phyloP scores from a whole-genome alignment of 805 yeast species.

The Candida peoriensis region DNA sequence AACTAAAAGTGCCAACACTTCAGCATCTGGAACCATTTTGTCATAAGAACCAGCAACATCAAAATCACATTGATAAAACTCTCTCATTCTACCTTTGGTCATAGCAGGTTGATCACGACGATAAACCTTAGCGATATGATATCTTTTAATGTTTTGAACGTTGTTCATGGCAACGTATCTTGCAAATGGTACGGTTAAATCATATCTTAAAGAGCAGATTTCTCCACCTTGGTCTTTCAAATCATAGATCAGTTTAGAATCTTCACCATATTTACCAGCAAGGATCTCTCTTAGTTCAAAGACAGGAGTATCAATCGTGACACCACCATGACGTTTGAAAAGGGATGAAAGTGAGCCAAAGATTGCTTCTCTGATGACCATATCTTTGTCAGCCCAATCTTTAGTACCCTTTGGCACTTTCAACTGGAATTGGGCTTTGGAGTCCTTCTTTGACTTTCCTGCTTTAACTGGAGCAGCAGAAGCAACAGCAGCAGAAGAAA shows the following conservation, averaged over 20 bases:
- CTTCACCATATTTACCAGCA: slow-evolving; percentile 98
- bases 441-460: slow-evolving; percentile 25
- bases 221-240: slow-evolving; percentile 99
- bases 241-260: slow-evolving; percentile 92
- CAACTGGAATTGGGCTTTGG: slow-evolving; percentile 59
- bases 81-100: slow-evolving; percentile 99
- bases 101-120: slow-evolving; percentile 99
- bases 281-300: slow-evolving; percentile 93
- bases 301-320: slow-evolving; percentile 97
- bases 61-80: slow-evolving; percentile 97
- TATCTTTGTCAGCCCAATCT: slow-evolving; percentile 98
- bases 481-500: slow-evolving; percentile 4
- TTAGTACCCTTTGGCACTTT: slow-evolving; percentile 97
- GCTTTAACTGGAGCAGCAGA: slow-evolving; percentile 3
- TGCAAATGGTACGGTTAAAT: slow-evolving; percentile 97
- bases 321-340: slow-evolving; percentile 96
- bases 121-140: slow-evolving; percentile 96
- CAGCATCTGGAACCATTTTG: slow-evolving; percentile 95
- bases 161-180: slow-evolving; percentile 96
- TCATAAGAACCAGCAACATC: slow-evolving; percentile 95
- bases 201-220: slow-evolving; percentile 90
- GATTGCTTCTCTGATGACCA: slow-evolving; percentile 89
- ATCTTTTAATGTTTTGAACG: slow-evolving; percentile 83
- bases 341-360: slow-evolving; percentile 66
- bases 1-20: slow-evolving; percentile 71